Base-by-base conservation (phyloP, 352 stramenopile genomes). In the Blastocystis sp. region DNA sequence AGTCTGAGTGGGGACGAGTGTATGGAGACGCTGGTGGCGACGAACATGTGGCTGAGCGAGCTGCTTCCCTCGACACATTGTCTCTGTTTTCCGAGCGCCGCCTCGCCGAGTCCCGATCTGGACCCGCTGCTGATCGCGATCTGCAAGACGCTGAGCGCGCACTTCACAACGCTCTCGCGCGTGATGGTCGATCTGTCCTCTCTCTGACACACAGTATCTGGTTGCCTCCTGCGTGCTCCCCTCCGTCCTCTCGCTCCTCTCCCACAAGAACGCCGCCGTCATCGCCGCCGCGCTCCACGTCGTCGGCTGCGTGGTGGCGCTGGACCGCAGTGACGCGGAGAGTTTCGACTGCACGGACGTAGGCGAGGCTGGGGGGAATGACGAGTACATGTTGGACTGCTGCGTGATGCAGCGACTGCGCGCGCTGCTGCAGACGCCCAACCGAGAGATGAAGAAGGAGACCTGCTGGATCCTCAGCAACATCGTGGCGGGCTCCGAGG, bases 401-500 rank as follows among this genome's bases (percentile, higher is more conserved):
- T 91, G 93, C 63, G 95, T 95, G 0, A 94, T 98, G 42, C 94
- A 93, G 29, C 94, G 92, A 48, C 88, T 98, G 63, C 89, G 90
- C 56, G 89, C 93, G 87, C 89, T 98, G 42, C 96, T 98, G 53
- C 93, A 90, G 46, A 94, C 98, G 88, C 93, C 89, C 78, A 97
- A 98, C 89, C 92, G 94, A 14, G 94, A 98, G 88, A 98, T 98
- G 85, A 94, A 98, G 89, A 98, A 98, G 87, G 95, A 98, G 88
- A 94, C 95, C 21, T 92, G 91, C 67, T 95, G 92, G 92, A 98
- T 95, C 14, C 87, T 98, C 34, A 97, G 92, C 3, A 98, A 98
- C 89, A 98, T 98, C 87, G 94, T 95, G 4, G 96, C 96, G 0
- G 96, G 96, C 16, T 98, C 94, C 0, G 92, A 95, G 8, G 93